phyloP scores from a whole-genome alignment of 768 basidiomycete genomes.

The Xerocomus spinulosus region DNA sequence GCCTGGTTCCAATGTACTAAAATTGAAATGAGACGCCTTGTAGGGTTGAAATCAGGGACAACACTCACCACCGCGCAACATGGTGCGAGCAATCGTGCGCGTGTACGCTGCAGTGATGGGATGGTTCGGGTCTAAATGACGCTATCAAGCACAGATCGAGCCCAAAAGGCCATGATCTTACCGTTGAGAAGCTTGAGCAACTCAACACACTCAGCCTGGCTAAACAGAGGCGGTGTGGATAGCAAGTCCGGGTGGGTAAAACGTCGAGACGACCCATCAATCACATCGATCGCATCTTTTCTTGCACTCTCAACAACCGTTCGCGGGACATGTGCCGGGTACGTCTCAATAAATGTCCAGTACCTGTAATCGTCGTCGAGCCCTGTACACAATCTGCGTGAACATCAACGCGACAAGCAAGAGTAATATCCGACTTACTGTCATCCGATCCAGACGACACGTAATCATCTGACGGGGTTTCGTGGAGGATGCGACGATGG shows the following conservation, averaged over 20 bases:
- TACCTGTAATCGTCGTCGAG: slow-evolving; percentile 75
- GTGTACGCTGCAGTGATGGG: slow-evolving; percentile 43
- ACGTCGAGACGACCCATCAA: slow-evolving; percentile 77
- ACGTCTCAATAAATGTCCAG: slow-evolving; percentile 76
- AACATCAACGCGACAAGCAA: background rate
- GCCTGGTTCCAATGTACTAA: slow-evolving; percentile 64
- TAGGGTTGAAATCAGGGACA: slow-evolving; percentile 1
- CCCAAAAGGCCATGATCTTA: slow-evolving; percentile 7
- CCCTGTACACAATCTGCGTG: slow-evolving; percentile 37
- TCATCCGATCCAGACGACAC: slow-evolving; percentile 34
- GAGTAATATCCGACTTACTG: slow-evolving; percentile 29
- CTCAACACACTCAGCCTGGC: slow-evolving; percentile 73
- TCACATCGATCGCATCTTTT: slow-evolving; percentile 65
- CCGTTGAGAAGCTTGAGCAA: slow-evolving; percentile 54
- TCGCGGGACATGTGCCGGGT: slow-evolving; percentile 63
- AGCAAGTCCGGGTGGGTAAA: slow-evolving; percentile 48
- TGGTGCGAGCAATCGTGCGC: slow-evolving; percentile 61
- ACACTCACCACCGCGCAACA: slow-evolving; percentile 59
- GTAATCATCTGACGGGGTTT: slow-evolving; percentile 36
- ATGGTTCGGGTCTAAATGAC: slow-evolving; percentile 15
- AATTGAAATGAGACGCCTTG: slow-evolving; percentile 3
- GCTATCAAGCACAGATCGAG: background rate
- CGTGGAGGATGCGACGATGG: slow-evolving; percentile 46
- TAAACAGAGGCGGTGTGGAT: slow-evolving; percentile 60
- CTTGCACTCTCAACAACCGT: slow-evolving; percentile 51